Evolutionary conservation across 2,329 filamentous ascomycete species (phyloP), one percentile per base, ranked within the genome.

Genomic region (Sarocladium brachiariae): DNA sequence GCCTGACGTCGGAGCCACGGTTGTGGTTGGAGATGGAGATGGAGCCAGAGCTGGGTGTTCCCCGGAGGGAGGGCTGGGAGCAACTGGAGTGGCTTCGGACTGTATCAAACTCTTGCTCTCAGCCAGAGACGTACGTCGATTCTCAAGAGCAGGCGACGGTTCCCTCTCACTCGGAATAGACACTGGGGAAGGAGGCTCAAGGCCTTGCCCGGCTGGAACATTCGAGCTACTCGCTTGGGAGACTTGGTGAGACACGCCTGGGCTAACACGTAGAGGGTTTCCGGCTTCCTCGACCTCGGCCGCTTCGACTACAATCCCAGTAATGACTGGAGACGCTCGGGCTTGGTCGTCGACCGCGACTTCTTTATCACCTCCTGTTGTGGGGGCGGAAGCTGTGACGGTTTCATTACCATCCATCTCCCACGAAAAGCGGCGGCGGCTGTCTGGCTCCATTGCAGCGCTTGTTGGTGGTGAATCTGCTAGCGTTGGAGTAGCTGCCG

Each of bases 101-200:
- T 24, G 50, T 7, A 38, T 11, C 14, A 41, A 18, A 19, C 46
- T 49, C 30, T 49, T 49, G 27, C 33, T 33, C 11, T 46, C 25
- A 16, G 50, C 39, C 34, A 37, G 24, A 39, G 45, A 31, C 16
- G 38, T 7, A 5, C 21, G 21, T 13, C 49, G 19, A n/a, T 50
- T 31, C 11, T 31, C 19, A 21, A 27, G 18, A 10, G 8, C 18
- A 31, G 16, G 31, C 14, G 18, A 11, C 14, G 21, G 46, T 21
- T 49, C 35, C 35, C 45, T 30, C 18, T 67, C 67, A 6, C 65
- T 65, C 23, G 59, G 48, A 9, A 64, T 62, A 14, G 73, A 77
- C 2, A 70, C 54, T 2, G 74, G 73, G 14, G 74, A 76, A 0
- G 70, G 68, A 2, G 68, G 63, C 39, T 75, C 73, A 11, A 65